Evolutionary conservation across 306 rosid genomes (phyloP), one percentile per base, ranked within the genome.

Genomic region (Trifolium repens): DNA sequence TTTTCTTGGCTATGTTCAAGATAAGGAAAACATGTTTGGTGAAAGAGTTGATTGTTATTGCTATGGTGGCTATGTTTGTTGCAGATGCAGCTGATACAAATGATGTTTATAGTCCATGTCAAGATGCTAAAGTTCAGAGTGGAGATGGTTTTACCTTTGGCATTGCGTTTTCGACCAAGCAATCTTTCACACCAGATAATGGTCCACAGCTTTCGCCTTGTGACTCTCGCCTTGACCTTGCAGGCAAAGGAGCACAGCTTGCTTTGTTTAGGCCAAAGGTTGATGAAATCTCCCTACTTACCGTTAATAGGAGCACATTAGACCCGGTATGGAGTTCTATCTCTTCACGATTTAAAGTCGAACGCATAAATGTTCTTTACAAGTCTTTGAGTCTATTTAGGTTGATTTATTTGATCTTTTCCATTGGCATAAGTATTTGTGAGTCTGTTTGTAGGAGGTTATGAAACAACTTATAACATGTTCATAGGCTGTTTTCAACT

Each of bases 171-270:
- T 85, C 97, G 0, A 53, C 71, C 2, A 94, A 81, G 57, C 91
- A 90, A 7, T 27, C 52, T 3, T 91, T 89, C 85, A 64, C 34
- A 13, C 80, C 65, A 43, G 85, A 74, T 81, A 68, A 83, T 67
- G 85, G 88, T 35, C 88, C 91, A 1, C 98, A 91, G 69, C 89
- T 91, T 78, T 91, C 98, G 0, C 97, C 97, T 2, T 94, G 98
- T 57, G 98, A 94, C 78, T n/a, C 2, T 7, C 96, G 92, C 34
- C 90, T 90, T 0, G 42, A 77, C 9, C 88, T 91, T 12, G 1
- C 87, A 1, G 40, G 7, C 24, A 71, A 81, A 67, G 81, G 47
- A 12, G 93, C 96, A 22, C 86, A 81, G 14, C 77, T 88, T 52
- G 87, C 91, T 12, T 44, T 85, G 12, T 92, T 91, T 59, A 85